Evolutionary conservation across 163 green algal genomes (phyloP).

Genomic region (Trebouxiophyceae sp.): DNA sequence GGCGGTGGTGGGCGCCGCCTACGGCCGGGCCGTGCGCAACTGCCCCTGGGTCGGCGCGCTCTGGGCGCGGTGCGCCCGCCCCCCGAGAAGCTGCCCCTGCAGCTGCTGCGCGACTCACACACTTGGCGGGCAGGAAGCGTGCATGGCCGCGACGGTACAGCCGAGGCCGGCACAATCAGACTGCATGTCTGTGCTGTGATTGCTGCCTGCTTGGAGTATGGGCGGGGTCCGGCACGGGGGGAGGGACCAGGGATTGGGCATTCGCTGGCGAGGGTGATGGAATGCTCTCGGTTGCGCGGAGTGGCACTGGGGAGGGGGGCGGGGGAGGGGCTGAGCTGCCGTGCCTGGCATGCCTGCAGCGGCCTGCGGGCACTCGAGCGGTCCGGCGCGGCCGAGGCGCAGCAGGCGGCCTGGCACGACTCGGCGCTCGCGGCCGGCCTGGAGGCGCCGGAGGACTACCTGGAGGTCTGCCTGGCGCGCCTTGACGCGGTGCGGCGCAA

Average conservation of each 20-base stretch:
- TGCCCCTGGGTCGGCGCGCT: conserved; percentile 79
- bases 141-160: no score
- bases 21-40: conserved; percentile 67
- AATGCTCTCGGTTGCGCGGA: neutral
- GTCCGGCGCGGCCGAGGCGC: conserved; percentile 13
- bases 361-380: conserved; percentile 52
- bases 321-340: neutral
- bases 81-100: no score
- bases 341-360: conserved; percentile 1
- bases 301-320: neutral
- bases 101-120: no score
- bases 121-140: no score
- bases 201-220: no score
- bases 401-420: conserved; percentile 32
- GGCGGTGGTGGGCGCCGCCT: conserved; percentile 32
- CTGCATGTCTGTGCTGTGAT: no score
- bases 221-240: no score
- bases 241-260: no score
- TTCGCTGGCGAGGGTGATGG: no score
- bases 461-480: conserved; percentile 62
- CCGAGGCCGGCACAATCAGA: no score
- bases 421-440: conserved; percentile 50
- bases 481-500: conserved; percentile 43
- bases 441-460: conserved; percentile 62
- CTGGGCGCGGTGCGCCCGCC: conserved; percentile 43